Conservation (phyloP, 495 filamentous ascomycete genomes). For the Amniculicola lignicola region DNA sequence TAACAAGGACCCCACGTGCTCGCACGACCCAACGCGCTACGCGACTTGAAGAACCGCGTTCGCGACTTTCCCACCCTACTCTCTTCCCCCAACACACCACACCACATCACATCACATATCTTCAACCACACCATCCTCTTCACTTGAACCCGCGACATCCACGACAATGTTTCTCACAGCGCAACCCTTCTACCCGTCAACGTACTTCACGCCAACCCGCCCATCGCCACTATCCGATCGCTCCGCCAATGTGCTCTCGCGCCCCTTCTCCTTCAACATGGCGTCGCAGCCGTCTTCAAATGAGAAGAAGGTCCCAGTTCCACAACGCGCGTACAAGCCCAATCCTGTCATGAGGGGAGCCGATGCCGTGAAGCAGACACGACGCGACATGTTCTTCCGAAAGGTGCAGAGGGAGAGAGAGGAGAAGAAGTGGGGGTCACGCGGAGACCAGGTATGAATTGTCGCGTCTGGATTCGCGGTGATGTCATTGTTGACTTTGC, state of each 20-base stretch:
- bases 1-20: not conserved
- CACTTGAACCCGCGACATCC: not conserved
- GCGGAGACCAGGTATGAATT: conserved; percentile 69
- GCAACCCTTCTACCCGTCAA: conserved; percentile 13
- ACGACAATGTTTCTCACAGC: conserved; percentile 25
- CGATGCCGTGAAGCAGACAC: conserved; percentile 51
- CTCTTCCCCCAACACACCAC: not conserved
- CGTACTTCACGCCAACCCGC: conserved; percentile 26
- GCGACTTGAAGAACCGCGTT: conserved; percentile 10
- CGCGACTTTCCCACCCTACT: not conserved
- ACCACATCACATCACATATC: conserved; percentile 4
- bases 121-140: not conserved
- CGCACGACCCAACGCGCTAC: too few species aligned
- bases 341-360: conserved; percentile 35
- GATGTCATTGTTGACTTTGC: not conserved
- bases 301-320: conserved; percentile 30
- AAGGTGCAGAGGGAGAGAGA: conserved; percentile 72
- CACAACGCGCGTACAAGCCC: conserved; percentile 39
- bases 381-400: conserved; percentile 68
- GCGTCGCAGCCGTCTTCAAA: not conserved
- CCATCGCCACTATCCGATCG: conserved; percentile 42
- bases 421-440: conserved; percentile 59
- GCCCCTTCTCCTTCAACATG: conserved; percentile 22
- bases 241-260: conserved; percentile 37
- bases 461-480: not conserved